Evolutionary conservation across 192 early-diverging fungal species (phyloP).

Genomic region (Lunasporangiospora selenospora): DNA sequence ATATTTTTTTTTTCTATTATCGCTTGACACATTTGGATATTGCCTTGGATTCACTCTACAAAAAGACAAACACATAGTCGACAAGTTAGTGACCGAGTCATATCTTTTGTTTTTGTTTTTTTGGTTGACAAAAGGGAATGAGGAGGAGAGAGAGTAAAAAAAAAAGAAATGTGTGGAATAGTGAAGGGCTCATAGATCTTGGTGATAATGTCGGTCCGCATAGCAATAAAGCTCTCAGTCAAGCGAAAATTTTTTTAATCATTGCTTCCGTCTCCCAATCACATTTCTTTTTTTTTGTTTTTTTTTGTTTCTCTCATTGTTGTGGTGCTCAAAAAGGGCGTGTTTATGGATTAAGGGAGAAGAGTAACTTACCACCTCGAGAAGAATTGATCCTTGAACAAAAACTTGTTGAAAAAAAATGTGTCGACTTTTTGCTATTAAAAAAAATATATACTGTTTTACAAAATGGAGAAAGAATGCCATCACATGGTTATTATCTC

Average conservation of each 20-base stretch:
- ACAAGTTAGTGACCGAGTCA: too few species aligned
- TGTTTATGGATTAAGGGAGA: not conserved
- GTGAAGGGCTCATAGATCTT: constrained; percentile 22
- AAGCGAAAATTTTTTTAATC: constrained; percentile 53
- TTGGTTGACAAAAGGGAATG: not conserved
- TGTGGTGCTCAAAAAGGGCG: not conserved
- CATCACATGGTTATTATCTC: too few species aligned
- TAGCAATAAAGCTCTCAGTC: too few species aligned
- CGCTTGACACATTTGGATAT: constrained; percentile 75
- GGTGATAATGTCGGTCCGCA: too few species aligned
- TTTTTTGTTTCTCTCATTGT: not conserved
- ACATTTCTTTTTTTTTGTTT: not conserved
- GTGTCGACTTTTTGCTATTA: too few species aligned
- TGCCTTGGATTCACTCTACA: constrained; percentile 92
- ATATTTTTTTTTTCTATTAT: not conserved
- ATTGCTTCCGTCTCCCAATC: constrained; percentile 7
- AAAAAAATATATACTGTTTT: too few species aligned
- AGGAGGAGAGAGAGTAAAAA: constrained; percentile 3
- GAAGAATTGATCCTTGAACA: too few species aligned
- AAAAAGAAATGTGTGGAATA: not conserved
- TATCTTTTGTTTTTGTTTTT: constrained; percentile 6
- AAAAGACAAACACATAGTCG: constrained; percentile 67
- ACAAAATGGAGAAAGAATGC: too few species aligned
- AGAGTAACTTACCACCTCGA: too few species aligned
- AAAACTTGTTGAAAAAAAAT: too few species aligned